phyloP scores from a whole-genome alignment of 345 rosid species.

The Aquilaria sinensis region DNA sequence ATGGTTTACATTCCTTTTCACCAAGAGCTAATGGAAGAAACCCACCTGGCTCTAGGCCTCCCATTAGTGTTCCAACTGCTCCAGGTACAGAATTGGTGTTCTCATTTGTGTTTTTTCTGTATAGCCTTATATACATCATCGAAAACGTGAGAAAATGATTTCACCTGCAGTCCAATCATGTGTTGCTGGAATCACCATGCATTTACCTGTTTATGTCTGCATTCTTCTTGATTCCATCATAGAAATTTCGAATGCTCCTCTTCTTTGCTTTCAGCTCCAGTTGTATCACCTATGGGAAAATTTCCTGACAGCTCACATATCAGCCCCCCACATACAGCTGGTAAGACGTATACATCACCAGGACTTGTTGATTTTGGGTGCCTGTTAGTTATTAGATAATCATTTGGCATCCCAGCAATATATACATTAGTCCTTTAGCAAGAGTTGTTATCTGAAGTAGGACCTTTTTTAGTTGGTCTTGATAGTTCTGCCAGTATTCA shows the following conservation, averaged over 20 bases:
- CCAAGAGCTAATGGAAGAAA: slow-evolving; percentile 13
- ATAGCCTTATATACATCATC: neutral
- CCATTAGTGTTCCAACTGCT: slow-evolving; percentile 6
- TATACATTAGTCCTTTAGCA: too few species aligned
- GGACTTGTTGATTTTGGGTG: too few species aligned
- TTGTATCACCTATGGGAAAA: slow-evolving; percentile 27
- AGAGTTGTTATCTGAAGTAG: too few species aligned
- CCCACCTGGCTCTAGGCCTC: slow-evolving; percentile 13
- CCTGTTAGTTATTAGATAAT: too few species aligned
- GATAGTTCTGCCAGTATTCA: too few species aligned
- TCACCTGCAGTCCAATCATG: slow-evolving; percentile 20
- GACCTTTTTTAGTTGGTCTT: too few species aligned
- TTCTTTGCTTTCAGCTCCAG: slow-evolving; percentile 14
- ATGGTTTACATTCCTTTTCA: slow-evolving; percentile 18
- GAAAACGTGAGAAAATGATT: slow-evolving; percentile 5
- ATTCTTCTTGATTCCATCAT: too few species aligned
- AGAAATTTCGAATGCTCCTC: too few species aligned
- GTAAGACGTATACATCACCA: too few species aligned
- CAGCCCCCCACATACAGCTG: slow-evolving; percentile 18
- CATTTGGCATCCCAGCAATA: too few species aligned
- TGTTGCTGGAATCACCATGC: slow-evolving; percentile 10
- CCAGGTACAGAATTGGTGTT: slow-evolving; percentile 4
- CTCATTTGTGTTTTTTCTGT: neutral
- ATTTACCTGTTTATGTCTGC: neutral
- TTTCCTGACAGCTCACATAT: slow-evolving; percentile 27